These are phyloP conservation scores for Mallotus nudiflorus DNA, from an alignment of 345 rosid genomes.

Conservation along the genomic window DNA sequence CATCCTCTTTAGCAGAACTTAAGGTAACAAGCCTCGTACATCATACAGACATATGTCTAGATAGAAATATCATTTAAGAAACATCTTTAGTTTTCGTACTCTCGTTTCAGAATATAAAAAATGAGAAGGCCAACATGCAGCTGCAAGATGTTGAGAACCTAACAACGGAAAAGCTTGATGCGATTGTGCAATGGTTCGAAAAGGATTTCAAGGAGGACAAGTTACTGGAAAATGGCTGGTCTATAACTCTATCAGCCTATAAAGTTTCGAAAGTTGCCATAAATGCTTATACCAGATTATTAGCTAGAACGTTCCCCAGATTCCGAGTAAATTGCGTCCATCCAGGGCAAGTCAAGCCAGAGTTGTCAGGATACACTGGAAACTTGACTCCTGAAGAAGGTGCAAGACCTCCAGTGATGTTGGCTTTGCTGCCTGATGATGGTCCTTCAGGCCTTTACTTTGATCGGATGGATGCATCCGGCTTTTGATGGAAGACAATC, in stretches of 20 bases:
- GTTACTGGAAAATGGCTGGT: conserved; percentile 7
- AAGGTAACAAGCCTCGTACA: too few relatives aligned
- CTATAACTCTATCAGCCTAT: background rate
- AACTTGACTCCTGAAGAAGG: too few relatives aligned
- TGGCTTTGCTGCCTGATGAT: too few relatives aligned
- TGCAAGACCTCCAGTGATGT: too few relatives aligned
- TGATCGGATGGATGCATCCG: too few relatives aligned
- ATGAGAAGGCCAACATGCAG: conserved; percentile 2
- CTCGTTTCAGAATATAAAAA: background rate
- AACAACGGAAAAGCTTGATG: conserved; percentile 26
- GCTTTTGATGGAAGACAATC: too few relatives aligned
- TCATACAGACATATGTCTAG: too few relatives aligned
- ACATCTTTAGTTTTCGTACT: background rate
- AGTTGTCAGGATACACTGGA: too few relatives aligned
- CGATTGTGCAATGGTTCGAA: conserved; percentile 18
- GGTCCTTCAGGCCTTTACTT: too few relatives aligned
- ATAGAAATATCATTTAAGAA: too few relatives aligned
- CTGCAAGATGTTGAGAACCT: conserved; percentile 13
- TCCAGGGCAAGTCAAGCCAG: background rate
- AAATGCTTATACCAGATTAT: background rate
- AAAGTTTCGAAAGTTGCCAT: conserved; percentile 4
- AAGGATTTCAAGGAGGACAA: conserved; percentile 21
- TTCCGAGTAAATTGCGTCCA: conserved; percentile 1
- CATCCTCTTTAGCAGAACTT: too few relatives aligned
- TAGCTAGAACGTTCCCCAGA: background rate